phyloP scores from a whole-genome alignment of 331 rosid species.

The Quercus lobata region DNA sequence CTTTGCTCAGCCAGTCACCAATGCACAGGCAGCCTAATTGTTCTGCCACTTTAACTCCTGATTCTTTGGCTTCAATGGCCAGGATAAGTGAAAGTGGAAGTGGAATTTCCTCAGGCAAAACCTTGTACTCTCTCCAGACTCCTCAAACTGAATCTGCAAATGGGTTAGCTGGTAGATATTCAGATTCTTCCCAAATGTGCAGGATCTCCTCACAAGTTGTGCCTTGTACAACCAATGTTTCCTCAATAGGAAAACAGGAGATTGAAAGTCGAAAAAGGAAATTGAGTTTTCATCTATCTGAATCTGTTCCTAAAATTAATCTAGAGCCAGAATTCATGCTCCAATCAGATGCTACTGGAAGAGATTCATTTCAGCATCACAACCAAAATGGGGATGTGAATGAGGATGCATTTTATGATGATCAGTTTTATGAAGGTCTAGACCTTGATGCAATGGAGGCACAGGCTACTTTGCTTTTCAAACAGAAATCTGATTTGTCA shows the following conservation, averaged over 20 bases:
- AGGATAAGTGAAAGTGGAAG: constrained; percentile 41
- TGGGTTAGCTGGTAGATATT: constrained; percentile 32
- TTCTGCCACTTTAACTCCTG: constrained; percentile 43
- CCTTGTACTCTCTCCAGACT: constrained; percentile 27
- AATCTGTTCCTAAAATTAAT: constrained; percentile 50
- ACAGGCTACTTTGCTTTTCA: constrained; percentile 64
- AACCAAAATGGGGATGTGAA: constrained; percentile 4
- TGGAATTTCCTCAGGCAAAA: constrained; percentile 40
- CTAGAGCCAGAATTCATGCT: constrained; percentile 55
- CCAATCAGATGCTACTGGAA: constrained; percentile 34
- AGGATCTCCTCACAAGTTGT: constrained; percentile 33
- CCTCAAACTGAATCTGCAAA: constrained; percentile 24
- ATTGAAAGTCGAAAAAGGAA: constrained; percentile 51
- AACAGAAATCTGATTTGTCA: constrained; percentile 45
- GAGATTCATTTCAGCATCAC: constrained; percentile 24
- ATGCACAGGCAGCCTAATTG: constrained; percentile 24
- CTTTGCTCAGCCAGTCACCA: constrained; percentile 92
- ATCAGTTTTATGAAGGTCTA: constrained; percentile 57
- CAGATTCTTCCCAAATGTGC: constrained; percentile 27
- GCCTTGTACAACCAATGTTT: constrained; percentile 28
- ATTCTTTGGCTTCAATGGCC: constrained; percentile 25
- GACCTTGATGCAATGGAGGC: constrained; percentile 87
- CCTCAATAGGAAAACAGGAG: constrained; percentile 17
- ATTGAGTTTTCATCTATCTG: constrained; percentile 42
- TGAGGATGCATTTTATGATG: constrained; percentile 49